Conservation (phyloP, 1,284 basidiomycete species). For the Vanrija sp. region DNA sequence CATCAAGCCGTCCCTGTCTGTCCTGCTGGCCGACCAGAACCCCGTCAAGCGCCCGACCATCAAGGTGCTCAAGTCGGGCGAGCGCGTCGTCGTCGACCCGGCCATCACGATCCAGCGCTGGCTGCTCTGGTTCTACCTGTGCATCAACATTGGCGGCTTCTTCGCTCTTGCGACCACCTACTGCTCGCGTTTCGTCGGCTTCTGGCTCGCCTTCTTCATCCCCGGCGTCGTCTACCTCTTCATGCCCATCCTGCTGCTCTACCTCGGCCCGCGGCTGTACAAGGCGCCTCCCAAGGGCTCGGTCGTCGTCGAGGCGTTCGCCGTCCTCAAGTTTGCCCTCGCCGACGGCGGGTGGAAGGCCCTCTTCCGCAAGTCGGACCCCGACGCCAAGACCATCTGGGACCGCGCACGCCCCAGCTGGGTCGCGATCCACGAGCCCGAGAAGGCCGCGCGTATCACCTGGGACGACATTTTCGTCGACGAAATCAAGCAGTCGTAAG, state of each 20-base stretch:
- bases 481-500: slow-evolving; percentile 50
- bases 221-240: slow-evolving; percentile 51
- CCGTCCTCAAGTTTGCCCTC: slow-evolving; percentile 30
- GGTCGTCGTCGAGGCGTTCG: slow-evolving; percentile 44
- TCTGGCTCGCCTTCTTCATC: slow-evolving; percentile 49
- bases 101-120: slow-evolving; percentile 22
- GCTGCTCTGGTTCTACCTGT: slow-evolving; percentile 16
- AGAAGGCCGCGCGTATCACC: slow-evolving; percentile 38
- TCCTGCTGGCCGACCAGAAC: slow-evolving; percentile 41
- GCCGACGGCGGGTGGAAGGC: slow-evolving; percentile 26
- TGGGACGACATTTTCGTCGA: slow-evolving; percentile 53
- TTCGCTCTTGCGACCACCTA: slow-evolving; percentile 38
- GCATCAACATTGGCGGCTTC: slow-evolving; percentile 46
- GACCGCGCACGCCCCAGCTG: slow-evolving; percentile 48
- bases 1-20: slow-evolving; percentile 35
- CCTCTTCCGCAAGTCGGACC: slow-evolving; percentile 10
- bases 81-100: slow-evolving; percentile 42
- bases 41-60: slow-evolving; percentile 31
- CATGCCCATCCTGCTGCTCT: slow-evolving; percentile 47
- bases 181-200: slow-evolving; percentile 41
- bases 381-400: slow-evolving; percentile 48
- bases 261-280: slow-evolving; percentile 47
- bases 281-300: slow-evolving; percentile 51
- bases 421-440: slow-evolving; percentile 30
- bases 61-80: slow-evolving; percentile 28